Percentiles rank a stretch among this genome's conserved stretches.
Conservation (phyloP, 805 yeast genomes). For the Ogataea philodendri region DNA sequence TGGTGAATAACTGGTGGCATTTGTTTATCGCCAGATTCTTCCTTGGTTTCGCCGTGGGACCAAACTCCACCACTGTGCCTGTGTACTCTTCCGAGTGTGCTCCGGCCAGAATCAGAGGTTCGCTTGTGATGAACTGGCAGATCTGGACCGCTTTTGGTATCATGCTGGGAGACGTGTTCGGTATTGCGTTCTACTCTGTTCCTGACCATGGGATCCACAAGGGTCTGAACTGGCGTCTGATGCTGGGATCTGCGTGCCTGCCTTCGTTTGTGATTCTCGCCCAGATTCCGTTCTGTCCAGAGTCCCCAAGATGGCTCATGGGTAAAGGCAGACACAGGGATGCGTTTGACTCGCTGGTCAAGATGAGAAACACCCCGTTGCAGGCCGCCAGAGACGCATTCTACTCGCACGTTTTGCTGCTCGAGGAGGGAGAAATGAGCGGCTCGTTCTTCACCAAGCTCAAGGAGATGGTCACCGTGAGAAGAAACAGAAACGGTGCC, state of each 20-base stretch:
- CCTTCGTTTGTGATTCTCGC: conserved; percentile 42
- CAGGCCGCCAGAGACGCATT: conserved; percentile 40
- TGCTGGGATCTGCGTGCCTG: conserved; percentile 50
- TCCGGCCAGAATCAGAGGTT: conserved; percentile 35
- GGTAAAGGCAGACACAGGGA: conserved; percentile 41
- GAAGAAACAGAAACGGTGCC: conserved; percentile 84
- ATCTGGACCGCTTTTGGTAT: conserved; percentile 45
- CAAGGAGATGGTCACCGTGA: conserved; percentile 59
- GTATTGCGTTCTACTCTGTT: conserved; percentile 36
- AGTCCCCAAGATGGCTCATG: conserved; percentile 44
- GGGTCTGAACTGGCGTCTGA: conserved; percentile 53
- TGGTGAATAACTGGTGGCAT: conserved; percentile 63
- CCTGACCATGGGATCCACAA: conserved; percentile 30
- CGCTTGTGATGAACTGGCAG: conserved; percentile 69
- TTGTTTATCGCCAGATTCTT: conserved; percentile 48
- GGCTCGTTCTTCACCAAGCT: conserved; percentile 41
- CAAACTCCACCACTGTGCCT: conserved; percentile 38
- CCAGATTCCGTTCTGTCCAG: conserved; percentile 35
- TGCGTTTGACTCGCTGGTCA: conserved; percentile 41
- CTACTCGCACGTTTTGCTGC: conserved; percentile 45
- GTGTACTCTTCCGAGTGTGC: conserved; percentile 39
- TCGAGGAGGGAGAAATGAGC: conserved; percentile 49
- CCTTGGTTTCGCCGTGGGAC: conserved; percentile 38
- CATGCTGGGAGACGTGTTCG: conserved; percentile 40
- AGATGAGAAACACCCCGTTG: conserved; percentile 35